A percentile compares a stretch with the other conserved stretches of the same genome.
Evolutionary conservation across 2,329 filamentous ascomycete species (phyloP).

Genomic region (Aspergillus piperis): DNA sequence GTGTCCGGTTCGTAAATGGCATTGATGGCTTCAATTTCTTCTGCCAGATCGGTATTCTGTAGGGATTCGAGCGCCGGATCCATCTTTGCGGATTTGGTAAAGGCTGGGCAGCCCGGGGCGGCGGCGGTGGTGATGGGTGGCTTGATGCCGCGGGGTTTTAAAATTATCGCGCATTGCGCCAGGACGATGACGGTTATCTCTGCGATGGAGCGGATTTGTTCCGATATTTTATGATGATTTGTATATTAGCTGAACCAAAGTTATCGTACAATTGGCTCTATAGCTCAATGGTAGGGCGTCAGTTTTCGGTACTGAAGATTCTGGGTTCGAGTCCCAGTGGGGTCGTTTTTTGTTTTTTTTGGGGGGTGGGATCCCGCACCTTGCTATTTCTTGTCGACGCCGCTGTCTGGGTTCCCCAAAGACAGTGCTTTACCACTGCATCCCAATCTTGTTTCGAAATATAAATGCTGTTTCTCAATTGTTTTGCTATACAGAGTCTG

Average conservation of each 20-base stretch:
- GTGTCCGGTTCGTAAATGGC: slow-evolving; percentile 67
- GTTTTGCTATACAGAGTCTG: too few species aligned
- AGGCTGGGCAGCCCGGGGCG: neutral
- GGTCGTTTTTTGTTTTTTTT: slow-evolving; percentile 10
- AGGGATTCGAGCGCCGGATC: slow-evolving; percentile 26
- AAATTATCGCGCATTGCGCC: neutral
- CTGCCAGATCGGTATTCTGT: slow-evolving; percentile 44
- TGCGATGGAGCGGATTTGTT: neutral
- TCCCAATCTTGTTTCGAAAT: too few species aligned
- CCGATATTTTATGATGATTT: neutral
- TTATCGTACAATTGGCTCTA: neutral
- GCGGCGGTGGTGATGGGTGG: neutral
- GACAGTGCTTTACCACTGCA: too few species aligned
- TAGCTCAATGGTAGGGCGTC: slow-evolving; percentile 13
- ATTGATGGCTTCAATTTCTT: slow-evolving; percentile 52
- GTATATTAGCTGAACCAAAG: neutral
- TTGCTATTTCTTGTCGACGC: neutral
- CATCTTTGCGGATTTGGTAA: slow-evolving; percentile 12
- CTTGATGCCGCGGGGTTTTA: neutral
- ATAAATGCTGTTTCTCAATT: too few species aligned
- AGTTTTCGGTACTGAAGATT: slow-evolving; percentile 13
- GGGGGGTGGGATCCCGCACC: neutral
- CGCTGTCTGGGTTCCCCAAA: too few species aligned
- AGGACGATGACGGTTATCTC: too few species aligned
- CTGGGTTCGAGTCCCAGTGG: slow-evolving; percentile 12